A percentile compares a stretch with the other conserved stretches of the same genome.
phyloP scores from a whole-genome alignment of 257 asterid genomes.

The Capsicum baccatum region DNA sequence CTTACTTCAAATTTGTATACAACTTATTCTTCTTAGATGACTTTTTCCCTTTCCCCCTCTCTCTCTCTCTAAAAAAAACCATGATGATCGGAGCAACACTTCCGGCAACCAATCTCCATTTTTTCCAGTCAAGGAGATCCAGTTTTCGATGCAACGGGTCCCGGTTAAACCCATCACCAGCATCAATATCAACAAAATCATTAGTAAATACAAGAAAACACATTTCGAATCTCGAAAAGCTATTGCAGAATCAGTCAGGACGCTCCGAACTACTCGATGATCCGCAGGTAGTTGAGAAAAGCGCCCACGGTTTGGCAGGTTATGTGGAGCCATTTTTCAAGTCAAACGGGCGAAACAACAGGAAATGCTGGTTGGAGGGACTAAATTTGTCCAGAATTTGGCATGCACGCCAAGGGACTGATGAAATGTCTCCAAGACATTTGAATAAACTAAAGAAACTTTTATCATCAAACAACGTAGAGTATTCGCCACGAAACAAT shows the following conservation, averaged over 20 bases:
- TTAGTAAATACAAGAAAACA: slow-evolving; percentile 51
- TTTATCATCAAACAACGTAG: slow-evolving; percentile 56
- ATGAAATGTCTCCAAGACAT: slow-evolving; percentile 88
- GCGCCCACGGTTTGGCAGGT: too few relatives aligned
- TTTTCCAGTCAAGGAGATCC: slow-evolving; percentile 46
- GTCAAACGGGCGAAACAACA: too few relatives aligned
- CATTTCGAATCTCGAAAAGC: slow-evolving; percentile 63
- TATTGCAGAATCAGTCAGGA: slow-evolving; percentile 49
- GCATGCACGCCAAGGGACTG: slow-evolving; percentile 84
- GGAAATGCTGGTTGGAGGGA: slow-evolving; percentile 43
- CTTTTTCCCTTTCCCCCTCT: neutral
- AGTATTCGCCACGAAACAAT: slow-evolving; percentile 72
- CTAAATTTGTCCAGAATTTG: slow-evolving; percentile 54
- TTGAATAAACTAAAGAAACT: slow-evolving; percentile 67
- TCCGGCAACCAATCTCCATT: slow-evolving; percentile 56
- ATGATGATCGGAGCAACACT: slow-evolving; percentile 67
- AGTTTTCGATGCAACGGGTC: slow-evolving; percentile 54
- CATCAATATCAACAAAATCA: slow-evolving; percentile 27
- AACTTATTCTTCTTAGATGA: neutral
- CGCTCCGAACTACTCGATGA: slow-evolving; percentile 27
- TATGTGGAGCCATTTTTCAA: too few relatives aligned
- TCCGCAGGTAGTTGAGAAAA: slow-evolving; percentile 22
- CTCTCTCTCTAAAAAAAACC: neutral
- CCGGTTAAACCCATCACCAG: slow-evolving; percentile 51
- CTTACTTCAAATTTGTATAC: neutral